phyloP scores from a whole-genome alignment of 257 asterid species.

The Solanum tarapatanum region DNA sequence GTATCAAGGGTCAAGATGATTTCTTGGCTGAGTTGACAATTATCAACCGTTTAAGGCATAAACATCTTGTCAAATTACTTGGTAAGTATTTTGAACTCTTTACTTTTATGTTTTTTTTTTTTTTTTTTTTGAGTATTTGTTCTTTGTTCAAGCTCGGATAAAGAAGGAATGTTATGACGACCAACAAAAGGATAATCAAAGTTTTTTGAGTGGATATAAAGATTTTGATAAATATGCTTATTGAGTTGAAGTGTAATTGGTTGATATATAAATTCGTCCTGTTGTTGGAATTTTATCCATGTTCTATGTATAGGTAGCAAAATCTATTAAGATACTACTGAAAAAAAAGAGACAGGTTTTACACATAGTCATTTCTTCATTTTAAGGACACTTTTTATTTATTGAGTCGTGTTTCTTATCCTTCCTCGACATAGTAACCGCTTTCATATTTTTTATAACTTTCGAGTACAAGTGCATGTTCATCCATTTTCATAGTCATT shows the following conservation, averaged over 20 bases:
- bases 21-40: conserved; percentile 84
- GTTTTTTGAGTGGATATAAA: too few species aligned
- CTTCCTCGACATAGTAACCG: too few species aligned
- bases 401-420: background rate
- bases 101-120: background rate
- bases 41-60: conserved; percentile 78
- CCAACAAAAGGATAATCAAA: too few species aligned
- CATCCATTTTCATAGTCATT: too few species aligned
- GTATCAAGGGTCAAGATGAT: conserved; percentile 64
- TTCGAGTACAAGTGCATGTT: too few species aligned
- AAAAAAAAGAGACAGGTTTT: too few species aligned
- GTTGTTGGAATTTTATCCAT: too few species aligned
- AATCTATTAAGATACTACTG: fast-evolving
- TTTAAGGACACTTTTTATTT: background rate
- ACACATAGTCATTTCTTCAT: background rate
- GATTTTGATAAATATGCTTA: too few species aligned
- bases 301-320: too few species aligned
- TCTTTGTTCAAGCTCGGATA: background rate
- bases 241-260: too few species aligned
- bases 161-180: background rate
- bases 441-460: too few species aligned
- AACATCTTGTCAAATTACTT: conserved; percentile 70
- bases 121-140: background rate
- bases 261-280: too few species aligned
- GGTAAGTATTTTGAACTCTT: conserved; percentile 22